Evolutionary conservation across 2,329 filamentous ascomycete species (phyloP).

Genomic region (Pseudogymnoascus sp.): DNA sequence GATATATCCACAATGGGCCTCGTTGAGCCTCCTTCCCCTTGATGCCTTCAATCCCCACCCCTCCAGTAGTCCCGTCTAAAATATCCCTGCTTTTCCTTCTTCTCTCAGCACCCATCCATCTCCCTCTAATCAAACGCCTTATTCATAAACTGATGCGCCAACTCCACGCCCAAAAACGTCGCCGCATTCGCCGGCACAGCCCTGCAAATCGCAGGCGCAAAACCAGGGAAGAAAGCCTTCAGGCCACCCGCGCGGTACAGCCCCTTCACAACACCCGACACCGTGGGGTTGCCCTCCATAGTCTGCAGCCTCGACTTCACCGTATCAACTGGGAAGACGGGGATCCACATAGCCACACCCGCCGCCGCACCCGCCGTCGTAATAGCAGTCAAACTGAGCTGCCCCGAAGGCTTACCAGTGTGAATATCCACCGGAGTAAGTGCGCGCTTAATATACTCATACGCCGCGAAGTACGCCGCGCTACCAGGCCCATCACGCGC

Average conservation of each 20-base stretch:
- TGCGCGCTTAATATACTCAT: slow-evolving; percentile 86
- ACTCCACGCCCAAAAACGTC: slow-evolving; percentile 80
- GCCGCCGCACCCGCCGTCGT: slow-evolving; percentile 82
- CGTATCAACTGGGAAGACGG: slow-evolving; percentile 95
- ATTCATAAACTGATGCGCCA: slow-evolving; percentile 76
- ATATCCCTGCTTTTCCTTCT: neutral
- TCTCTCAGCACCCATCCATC: neutral
- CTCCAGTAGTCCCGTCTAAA: neutral
- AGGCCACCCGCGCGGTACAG: slow-evolving; percentile 78
- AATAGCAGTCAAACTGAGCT: slow-evolving; percentile 74
- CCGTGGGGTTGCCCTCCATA: slow-evolving; percentile 73
- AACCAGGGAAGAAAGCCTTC: slow-evolving; percentile 94
- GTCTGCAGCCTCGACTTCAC: slow-evolving; percentile 93
- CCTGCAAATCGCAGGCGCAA: slow-evolving; percentile 83
- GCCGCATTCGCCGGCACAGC: slow-evolving; percentile 95
- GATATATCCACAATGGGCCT: slow-evolving; percentile 2
- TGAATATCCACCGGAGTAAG: slow-evolving; percentile 75
- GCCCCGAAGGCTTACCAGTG: slow-evolving; percentile 62
- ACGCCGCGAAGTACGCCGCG: slow-evolving; percentile 93
- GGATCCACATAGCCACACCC: slow-evolving; percentile 98
- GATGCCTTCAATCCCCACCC: neutral
- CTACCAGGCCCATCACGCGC: slow-evolving; percentile 88
- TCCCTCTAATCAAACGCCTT: slow-evolving; percentile 53
- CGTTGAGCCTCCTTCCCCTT: neutral
- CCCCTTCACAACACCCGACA: slow-evolving; percentile 69